Percentiles rank a stretch among this genome's conserved stretches.
These are phyloP conservation scores for Castanea crenata DNA, from an alignment of 306 rosid genomes.

Conservation along the genomic window DNA sequence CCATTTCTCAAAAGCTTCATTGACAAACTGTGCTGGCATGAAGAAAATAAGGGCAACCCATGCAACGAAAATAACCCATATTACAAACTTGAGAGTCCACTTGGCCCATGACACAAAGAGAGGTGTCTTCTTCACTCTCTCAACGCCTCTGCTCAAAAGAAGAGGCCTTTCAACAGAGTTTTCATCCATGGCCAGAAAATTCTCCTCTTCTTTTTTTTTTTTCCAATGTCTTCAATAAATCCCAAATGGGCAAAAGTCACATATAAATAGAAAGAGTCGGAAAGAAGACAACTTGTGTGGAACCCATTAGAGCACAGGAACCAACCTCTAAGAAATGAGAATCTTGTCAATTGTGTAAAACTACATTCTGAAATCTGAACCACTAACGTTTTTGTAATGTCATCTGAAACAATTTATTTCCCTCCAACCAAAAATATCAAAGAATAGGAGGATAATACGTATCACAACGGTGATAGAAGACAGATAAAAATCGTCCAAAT, in stretches of 20 bases:
- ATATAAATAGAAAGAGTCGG: background rate
- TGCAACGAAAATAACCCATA: slow-evolving; percentile 44
- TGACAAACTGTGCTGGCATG: slow-evolving; percentile 39
- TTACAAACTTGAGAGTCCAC: slow-evolving; percentile 49
- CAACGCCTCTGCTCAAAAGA: slow-evolving; percentile 35
- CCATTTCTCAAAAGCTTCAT: slow-evolving; percentile 20
- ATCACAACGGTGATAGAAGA: background rate
- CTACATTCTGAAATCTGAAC: background rate
- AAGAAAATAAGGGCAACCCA: slow-evolving; percentile 61
- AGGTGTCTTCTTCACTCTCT: slow-evolving; percentile 23
- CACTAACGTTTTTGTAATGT: background rate
- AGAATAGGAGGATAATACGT: background rate
- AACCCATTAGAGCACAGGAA: slow-evolving; percentile 21
- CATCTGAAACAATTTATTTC: slow-evolving; percentile 15
- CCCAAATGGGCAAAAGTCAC: background rate
- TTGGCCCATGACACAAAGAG: slow-evolving; percentile 35
- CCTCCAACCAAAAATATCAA: background rate
- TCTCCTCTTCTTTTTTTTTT: background rate
- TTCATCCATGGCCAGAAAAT: slow-evolving; percentile 43
- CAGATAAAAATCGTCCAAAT: background rate
- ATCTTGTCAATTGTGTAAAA: background rate
- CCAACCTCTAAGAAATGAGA: background rate
- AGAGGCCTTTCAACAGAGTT: slow-evolving; percentile 42
- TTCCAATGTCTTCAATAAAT: background rate
- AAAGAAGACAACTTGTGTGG: slow-evolving; percentile 31